A percentile compares a stretch with the other conserved stretches of the same genome.
Evolutionary conservation across 73 alveolate species (phyloP).

Genomic region (Uronychia binucleata): DNA sequence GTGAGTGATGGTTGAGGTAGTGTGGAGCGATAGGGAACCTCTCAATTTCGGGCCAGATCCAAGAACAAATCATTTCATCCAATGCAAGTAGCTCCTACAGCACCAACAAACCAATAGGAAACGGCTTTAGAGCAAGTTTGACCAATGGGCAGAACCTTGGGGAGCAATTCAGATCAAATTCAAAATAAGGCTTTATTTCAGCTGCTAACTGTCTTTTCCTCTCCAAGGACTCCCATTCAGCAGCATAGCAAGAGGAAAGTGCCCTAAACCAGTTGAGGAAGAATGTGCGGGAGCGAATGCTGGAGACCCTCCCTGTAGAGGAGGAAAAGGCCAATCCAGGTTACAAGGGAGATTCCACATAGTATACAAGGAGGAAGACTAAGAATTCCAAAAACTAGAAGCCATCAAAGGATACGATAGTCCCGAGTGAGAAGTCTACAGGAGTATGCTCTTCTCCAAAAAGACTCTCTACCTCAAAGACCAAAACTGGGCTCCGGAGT

Average conservation of each 20-base stretch:
- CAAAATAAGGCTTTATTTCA: neutral
- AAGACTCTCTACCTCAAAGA: neutral
- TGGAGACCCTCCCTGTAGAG: neutral
- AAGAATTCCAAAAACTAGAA: no score
- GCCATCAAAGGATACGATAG: no score
- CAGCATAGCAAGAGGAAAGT: neutral
- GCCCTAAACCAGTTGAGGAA: neutral
- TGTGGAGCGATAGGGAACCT: no score
- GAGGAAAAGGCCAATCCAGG: neutral
- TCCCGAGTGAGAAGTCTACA: no score
- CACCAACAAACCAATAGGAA: neutral
- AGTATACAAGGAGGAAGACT: neutral
- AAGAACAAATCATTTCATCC: no score
- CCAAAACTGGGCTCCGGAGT: neutral
- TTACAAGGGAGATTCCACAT: neutral
- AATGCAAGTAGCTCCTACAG: neutral
- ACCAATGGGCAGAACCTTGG: neutral
- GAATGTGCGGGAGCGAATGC: neutral
- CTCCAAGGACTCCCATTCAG: neutral
- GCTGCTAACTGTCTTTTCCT: neutral
- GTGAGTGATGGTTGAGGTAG: no score
- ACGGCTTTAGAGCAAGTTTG: neutral
- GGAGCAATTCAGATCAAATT: neutral
- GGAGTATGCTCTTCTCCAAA: neutral
- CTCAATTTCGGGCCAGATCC: no score